Percentiles rank a stretch among this genome's conserved stretches.
These are phyloP conservation scores for Zygoascus tannicola DNA, from an alignment of 805 yeast species.

Conservation along the genomic window DNA sequence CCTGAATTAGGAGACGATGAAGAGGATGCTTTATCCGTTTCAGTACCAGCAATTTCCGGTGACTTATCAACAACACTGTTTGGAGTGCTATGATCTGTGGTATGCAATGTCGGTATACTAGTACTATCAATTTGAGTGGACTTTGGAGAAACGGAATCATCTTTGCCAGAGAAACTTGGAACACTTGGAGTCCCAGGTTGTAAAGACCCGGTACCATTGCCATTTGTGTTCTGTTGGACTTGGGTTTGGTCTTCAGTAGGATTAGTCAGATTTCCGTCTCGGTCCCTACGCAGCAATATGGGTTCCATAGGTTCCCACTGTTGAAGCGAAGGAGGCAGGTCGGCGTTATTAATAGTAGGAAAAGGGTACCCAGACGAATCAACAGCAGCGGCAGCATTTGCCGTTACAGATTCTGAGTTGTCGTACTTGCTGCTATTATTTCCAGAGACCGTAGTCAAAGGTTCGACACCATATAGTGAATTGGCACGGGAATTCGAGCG, in stretches of 20 bases:
- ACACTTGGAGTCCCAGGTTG: slow-evolving; percentile 1
- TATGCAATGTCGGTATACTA: not conserved
- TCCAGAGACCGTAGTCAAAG: too few species aligned
- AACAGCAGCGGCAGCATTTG: not conserved
- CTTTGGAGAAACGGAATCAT: not conserved
- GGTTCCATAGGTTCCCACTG: slow-evolving; percentile 67
- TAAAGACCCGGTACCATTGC: not conserved
- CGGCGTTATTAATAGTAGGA: slow-evolving; percentile 16
- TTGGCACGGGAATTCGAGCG: not conserved
- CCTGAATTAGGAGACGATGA: not conserved
- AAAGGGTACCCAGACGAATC: slow-evolving; percentile 18
- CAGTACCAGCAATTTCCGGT: not conserved
- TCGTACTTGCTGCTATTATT: too few species aligned
- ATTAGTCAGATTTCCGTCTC: slow-evolving; percentile 29
- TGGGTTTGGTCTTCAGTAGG: slow-evolving; percentile 4
- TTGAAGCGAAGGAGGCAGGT: slow-evolving; percentile 58
- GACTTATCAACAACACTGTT: slow-evolving; percentile 4
- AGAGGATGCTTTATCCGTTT: not conserved
- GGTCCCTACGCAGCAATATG: slow-evolving; percentile 48
- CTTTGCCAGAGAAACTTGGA: not conserved
- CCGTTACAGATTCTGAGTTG: too few species aligned
- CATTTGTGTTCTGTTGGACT: slow-evolving; percentile 5
- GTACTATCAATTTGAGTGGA: not conserved
- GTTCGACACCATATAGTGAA: not conserved
- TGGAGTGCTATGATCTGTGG: not conserved